These are phyloP conservation scores for peach (Prunus persica) DNA, from an alignment of 306 rosid species.

Conservation along the genomic window Prunus_persica_NCBIv2 NC_034014.1:5253001-5253500, in stretches of 20 bases:
- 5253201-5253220: background rate
- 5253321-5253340: slow-evolving; percentile 79
- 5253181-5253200: background rate
- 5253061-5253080: slow-evolving; percentile 44
- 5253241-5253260: background rate
- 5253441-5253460: slow-evolving; percentile 64
- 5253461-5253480: slow-evolving; percentile 9
- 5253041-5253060: slow-evolving; percentile 38
- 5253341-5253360: slow-evolving; percentile 57
- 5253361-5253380: slow-evolving; percentile 79
- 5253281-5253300: background rate
- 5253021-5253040: slow-evolving; percentile 54
- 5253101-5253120: background rate
- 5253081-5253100: slow-evolving; percentile 1
- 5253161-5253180: background rate
- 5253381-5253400: slow-evolving; percentile 93
- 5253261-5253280: background rate
- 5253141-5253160: background rate
- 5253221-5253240: background rate
- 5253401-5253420: slow-evolving; percentile 72
- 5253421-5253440: slow-evolving; percentile 90
- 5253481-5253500: background rate
- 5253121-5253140: background rate
- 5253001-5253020: slow-evolving; percentile 54
- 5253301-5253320: slow-evolving; percentile 33